These are phyloP conservation scores for Ustilago vetiveriae DNA, from an alignment of 1,284 basidiomycete species.

Conservation along the genomic window DNA sequence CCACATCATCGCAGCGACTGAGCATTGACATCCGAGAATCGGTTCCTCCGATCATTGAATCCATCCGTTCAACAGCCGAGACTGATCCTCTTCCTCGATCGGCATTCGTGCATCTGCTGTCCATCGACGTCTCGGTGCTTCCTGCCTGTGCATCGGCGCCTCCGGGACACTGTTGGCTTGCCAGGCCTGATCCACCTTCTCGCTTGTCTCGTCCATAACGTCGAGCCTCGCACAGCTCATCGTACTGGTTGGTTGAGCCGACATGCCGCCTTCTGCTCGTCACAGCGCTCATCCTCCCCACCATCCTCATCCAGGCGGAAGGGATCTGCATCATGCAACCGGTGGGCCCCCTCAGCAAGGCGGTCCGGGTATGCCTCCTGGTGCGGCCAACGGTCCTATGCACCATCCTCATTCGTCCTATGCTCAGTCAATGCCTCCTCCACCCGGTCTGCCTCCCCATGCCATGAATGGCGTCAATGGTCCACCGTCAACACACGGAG, in stretches of 20 bases:
- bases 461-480: slow-evolving; percentile 43
- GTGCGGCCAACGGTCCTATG: slow-evolving; percentile 33
- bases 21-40: no score
- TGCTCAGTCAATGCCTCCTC: slow-evolving; percentile 46
- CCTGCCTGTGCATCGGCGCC: neutral
- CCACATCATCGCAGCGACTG: no score
- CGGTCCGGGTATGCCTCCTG: slow-evolving; percentile 28
- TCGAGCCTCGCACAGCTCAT: neutral
- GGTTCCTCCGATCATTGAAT: no score
- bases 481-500: slow-evolving; percentile 22
- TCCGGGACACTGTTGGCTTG: no score
- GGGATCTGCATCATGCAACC: slow-evolving; percentile 25
- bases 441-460: slow-evolving; percentile 42
- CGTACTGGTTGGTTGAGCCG: no score
- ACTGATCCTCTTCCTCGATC: no score
- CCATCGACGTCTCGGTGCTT: neutral
- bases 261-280: slow-evolving; percentile 43
- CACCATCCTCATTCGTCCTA: slow-evolving; percentile 47
- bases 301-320: slow-evolving; percentile 34
- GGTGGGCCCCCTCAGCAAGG: slow-evolving; percentile 36
- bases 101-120: neutral
- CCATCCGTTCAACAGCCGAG: no score
- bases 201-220: no score
- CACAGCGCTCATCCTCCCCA: slow-evolving; percentile 41
- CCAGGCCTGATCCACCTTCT: no score